These are phyloP conservation scores for Aquilaria yunnanensis DNA, from an alignment of 345 rosid genomes.

Conservation along the genomic window DNA sequence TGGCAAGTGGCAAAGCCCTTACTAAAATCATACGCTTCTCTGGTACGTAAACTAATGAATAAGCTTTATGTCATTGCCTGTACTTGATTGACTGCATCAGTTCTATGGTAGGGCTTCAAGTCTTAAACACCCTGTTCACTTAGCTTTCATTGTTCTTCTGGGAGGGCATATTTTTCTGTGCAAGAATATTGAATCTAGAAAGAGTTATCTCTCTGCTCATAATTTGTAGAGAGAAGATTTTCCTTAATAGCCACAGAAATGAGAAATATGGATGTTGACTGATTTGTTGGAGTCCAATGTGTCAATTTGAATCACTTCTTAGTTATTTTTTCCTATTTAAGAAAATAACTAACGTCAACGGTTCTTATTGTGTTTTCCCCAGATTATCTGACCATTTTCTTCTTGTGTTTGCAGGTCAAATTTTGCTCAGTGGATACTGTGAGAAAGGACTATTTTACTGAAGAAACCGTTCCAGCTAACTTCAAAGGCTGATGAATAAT, in stretches of 20 bases:
- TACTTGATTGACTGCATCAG: too few species aligned
- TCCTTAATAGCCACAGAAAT: too few species aligned
- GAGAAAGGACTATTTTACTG: constrained; percentile 70
- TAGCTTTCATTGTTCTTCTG: constrained; percentile 1
- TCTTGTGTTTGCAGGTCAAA: constrained; percentile 45
- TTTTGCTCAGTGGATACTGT: constrained; percentile 64
- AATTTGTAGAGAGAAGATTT: too few species aligned
- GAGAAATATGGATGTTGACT: too few species aligned
- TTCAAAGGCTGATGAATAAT: constrained; percentile 37
- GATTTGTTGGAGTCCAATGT: too few species aligned
- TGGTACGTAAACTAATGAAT: constrained; percentile 39
- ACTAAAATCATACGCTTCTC: constrained; percentile 65
- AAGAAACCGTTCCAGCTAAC: constrained; percentile 55
- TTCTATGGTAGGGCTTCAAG: too few species aligned
- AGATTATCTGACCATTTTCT: neutral
- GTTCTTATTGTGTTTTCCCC: neutral
- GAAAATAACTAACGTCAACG: neutral
- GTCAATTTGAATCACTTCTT: too few species aligned
- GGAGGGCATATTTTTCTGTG: neutral
- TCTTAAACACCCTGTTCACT: too few species aligned
- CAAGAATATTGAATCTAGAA: too few species aligned
- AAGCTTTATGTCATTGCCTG: too few species aligned
- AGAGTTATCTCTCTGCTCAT: too few species aligned
- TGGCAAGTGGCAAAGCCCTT: constrained; percentile 83
- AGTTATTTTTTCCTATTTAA: too few species aligned